These are phyloP conservation scores for Ziziphus jujuba DNA, from an alignment of 306 rosid species.

Conservation along the genomic window DNA sequence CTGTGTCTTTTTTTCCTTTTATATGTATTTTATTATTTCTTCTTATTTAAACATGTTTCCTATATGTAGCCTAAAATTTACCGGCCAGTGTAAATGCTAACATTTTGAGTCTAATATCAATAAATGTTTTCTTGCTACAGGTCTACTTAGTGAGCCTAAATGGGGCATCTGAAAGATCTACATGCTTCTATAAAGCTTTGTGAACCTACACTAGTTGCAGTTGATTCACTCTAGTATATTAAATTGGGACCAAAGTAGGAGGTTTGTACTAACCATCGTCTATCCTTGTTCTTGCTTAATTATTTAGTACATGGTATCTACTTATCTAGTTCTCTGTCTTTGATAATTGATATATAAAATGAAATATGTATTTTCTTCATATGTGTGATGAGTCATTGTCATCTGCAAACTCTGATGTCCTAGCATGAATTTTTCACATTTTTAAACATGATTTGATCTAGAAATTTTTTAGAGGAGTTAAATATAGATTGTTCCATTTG, in stretches of 20 bases:
- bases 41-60: not conserved
- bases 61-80: not conserved
- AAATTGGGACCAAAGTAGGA: conserved; percentile 91
- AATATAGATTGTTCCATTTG: too few relatives aligned
- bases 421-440: too few relatives aligned
- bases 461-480: too few relatives aligned
- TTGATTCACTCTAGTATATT: conserved; percentile 67
- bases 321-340: not conserved
- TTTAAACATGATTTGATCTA: too few relatives aligned
- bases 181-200: conserved; percentile 93
- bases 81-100: not conserved
- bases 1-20: not conserved
- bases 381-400: too few relatives aligned
- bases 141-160: conserved; percentile 83
- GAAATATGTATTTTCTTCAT: not conserved
- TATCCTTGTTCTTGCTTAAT: too few relatives aligned
- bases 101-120: not conserved
- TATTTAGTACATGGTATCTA: too few relatives aligned
- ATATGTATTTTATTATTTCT: not conserved
- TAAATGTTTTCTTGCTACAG: conserved; percentile 37
- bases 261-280: conserved; percentile 44
- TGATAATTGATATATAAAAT: not conserved
- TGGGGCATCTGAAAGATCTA: conserved; percentile 97
- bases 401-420: too few relatives aligned
- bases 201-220: conserved; percentile 84